phyloP scores from a whole-genome alignment of 495 filamentous ascomycete genomes.

The Aspergillus sclerotioniger region DNA sequence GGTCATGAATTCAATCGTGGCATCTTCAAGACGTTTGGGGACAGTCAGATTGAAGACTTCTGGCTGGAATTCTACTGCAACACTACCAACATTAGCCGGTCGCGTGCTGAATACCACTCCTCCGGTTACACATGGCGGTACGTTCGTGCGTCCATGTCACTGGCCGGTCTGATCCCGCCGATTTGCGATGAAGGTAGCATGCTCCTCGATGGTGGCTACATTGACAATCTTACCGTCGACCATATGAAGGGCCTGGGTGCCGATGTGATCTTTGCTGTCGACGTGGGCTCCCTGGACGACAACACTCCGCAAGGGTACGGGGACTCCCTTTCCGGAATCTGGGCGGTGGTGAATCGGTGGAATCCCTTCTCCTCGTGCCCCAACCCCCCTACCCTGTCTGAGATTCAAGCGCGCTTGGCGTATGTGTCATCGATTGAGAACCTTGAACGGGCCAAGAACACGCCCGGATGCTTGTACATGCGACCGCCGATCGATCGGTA shows the following conservation, averaged over 20 bases:
- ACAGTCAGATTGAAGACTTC: constrained; percentile 96
- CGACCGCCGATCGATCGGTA: constrained; percentile 90
- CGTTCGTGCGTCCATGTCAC: constrained; percentile 90
- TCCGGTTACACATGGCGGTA: constrained; percentile 97
- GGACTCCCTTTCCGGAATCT: constrained; percentile 91
- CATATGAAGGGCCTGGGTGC: constrained; percentile 95
- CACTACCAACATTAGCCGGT: constrained; percentile 94
- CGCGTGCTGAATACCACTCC: constrained; percentile 84
- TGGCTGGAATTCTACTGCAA: constrained; percentile 99
- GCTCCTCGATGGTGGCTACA: constrained; percentile 93
- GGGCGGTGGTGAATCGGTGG: constrained; percentile 93
- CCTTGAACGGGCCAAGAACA: constrained; percentile 86
- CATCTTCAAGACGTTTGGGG: constrained; percentile 97
- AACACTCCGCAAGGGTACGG: constrained; percentile 86
- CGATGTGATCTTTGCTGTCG: constrained; percentile 91
- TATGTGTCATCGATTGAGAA: constrained; percentile 94
- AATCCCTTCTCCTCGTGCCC: constrained; percentile 85
- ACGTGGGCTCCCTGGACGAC: constrained; percentile 90
- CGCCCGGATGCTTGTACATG: constrained; percentile 89
- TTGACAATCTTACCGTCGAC: constrained; percentile 94
- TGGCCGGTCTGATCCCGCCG: constrained; percentile 88
- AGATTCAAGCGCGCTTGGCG: constrained; percentile 91
- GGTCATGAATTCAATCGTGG: constrained; percentile 99
- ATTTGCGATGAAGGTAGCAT: constrained; percentile 96
- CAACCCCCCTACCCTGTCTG: constrained; percentile 91